Evolutionary conservation across 1,284 basidiomycete genomes (phyloP).

Genomic region (Pyrrhoderma noxium): DNA sequence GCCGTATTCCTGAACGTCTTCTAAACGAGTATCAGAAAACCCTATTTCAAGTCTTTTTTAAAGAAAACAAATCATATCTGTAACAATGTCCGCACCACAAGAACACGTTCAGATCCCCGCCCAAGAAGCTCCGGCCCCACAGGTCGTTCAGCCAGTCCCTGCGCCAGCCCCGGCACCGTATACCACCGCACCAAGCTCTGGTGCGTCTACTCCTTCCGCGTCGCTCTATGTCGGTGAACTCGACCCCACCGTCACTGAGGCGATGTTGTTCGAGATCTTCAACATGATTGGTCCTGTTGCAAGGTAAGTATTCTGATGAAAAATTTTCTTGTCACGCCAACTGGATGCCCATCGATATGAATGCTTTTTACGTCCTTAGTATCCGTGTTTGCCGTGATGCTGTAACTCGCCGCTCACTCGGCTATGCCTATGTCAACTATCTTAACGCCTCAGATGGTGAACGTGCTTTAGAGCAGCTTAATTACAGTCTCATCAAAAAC

Average conservation of each 20-base stretch:
- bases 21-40: constrained; percentile 5
- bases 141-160: constrained; percentile 21
- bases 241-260: constrained; percentile 96
- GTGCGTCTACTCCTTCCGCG: constrained; percentile 68
- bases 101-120: constrained; percentile 28
- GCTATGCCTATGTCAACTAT: constrained; percentile 99
- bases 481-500: constrained; percentile 98
- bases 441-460: constrained; percentile 95
- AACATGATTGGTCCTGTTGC: constrained; percentile 99
- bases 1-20: constrained; percentile 26
- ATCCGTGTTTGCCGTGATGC: constrained; percentile 99
- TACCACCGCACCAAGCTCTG: constrained; percentile 44
- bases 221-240: constrained; percentile 99
- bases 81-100: constrained; percentile 52
- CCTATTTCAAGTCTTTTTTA: constrained; percentile 25
- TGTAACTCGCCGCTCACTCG: constrained; percentile 97
- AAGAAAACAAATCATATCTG: constrained; percentile 30
- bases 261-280: constrained; percentile 99
- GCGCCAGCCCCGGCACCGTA: constrained; percentile 42
- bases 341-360: constrained; percentile 4
- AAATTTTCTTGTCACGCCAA: constrained; percentile 9
- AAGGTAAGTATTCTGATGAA: constrained; percentile 45
- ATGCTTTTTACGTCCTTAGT: constrained; percentile 34
- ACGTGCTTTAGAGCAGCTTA: constrained; percentile 97
- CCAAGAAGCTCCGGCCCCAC: constrained; percentile 27